These are phyloP conservation scores for Dactylellina cionopaga DNA, from an alignment of 2,329 filamentous ascomycete species.

Conservation along the genomic window DNA sequence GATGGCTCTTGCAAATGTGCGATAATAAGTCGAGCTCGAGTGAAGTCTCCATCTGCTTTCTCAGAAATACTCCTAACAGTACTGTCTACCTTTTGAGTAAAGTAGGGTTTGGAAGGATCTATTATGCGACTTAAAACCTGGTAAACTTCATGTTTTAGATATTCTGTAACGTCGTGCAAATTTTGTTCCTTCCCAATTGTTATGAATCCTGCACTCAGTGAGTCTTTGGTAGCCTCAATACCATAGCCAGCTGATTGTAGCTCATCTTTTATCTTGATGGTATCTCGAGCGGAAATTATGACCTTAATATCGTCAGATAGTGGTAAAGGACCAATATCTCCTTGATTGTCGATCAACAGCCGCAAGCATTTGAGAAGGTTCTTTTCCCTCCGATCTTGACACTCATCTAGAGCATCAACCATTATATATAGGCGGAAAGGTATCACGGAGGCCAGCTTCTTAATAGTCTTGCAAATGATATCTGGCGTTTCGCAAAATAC, in stretches of 20 bases:
- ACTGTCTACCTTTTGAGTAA: background rate
- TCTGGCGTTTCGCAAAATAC: background rate
- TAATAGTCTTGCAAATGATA: background rate
- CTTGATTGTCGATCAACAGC: background rate
- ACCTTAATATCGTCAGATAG: background rate
- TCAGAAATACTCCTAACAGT: constrained; percentile 1
- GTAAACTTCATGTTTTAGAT: constrained; percentile 3
- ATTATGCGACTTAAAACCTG: constrained; percentile 2
- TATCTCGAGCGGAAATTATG: constrained; percentile 29
- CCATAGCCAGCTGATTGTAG: background rate
- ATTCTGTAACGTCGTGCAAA: constrained; percentile 8
- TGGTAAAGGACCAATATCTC: too few species aligned
- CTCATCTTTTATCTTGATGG: constrained; percentile 10
- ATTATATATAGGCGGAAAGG: constrained; percentile 4
- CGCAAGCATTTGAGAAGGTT: background rate
- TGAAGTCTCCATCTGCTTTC: constrained; percentile 25
- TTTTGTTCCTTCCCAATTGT: constrained; percentile 1
- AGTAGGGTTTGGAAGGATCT: background rate
- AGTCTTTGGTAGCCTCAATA: background rate
- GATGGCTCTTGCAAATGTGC: constrained; percentile 25
- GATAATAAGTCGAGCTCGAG: constrained; percentile 12
- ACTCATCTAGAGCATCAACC: constrained; percentile 34
- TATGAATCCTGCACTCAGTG: background rate
- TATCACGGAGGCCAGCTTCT: background rate
- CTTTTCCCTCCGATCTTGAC: constrained; percentile 16